Conservation (phyloP, 108 stramenopile species). For the Discostella pseudostelligera region DNA sequence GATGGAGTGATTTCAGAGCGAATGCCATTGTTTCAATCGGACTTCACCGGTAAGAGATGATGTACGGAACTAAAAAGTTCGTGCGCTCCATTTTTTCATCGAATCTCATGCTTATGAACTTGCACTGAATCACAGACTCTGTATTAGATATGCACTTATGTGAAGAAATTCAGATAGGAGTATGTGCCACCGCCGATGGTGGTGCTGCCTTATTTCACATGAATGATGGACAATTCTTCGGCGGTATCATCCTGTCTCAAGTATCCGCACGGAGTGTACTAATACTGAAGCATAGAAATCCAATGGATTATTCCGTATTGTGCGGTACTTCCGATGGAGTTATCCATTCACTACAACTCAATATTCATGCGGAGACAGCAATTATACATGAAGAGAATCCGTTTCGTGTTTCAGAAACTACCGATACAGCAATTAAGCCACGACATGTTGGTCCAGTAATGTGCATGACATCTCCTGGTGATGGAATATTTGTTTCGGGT, state of each 20-base stretch:
- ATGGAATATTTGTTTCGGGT: constrained; percentile 56
- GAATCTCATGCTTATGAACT: not conserved
- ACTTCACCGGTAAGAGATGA: constrained; percentile 17
- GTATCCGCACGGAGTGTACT: constrained; percentile 40
- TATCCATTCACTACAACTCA: constrained; percentile 42
- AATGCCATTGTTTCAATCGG: constrained; percentile 22
- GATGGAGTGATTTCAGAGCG: not conserved
- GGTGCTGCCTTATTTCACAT: constrained; percentile 51
- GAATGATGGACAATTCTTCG: constrained; percentile 47
- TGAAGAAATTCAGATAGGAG: constrained; percentile 49
- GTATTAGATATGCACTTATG: constrained; percentile 41
- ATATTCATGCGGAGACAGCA: constrained; percentile 22
- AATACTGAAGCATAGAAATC: constrained; percentile 42
- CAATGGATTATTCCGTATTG: constrained; percentile 32
- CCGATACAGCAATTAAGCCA: constrained; percentile 40
- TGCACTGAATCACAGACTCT: too few relatives aligned
- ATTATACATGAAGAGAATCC: constrained; percentile 33
- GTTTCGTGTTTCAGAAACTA: constrained; percentile 22
- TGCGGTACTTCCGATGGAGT: constrained; percentile 53
- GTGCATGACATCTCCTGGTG: constrained; percentile 48
- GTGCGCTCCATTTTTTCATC: not conserved
- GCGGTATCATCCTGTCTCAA: constrained; percentile 45
- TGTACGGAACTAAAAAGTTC: not conserved
- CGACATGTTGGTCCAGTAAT: constrained; percentile 52
- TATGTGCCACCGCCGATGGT: constrained; percentile 47